Conservation (phyloP, 2,329 filamentous ascomycete species). For the Apiospora hydei region DNA sequence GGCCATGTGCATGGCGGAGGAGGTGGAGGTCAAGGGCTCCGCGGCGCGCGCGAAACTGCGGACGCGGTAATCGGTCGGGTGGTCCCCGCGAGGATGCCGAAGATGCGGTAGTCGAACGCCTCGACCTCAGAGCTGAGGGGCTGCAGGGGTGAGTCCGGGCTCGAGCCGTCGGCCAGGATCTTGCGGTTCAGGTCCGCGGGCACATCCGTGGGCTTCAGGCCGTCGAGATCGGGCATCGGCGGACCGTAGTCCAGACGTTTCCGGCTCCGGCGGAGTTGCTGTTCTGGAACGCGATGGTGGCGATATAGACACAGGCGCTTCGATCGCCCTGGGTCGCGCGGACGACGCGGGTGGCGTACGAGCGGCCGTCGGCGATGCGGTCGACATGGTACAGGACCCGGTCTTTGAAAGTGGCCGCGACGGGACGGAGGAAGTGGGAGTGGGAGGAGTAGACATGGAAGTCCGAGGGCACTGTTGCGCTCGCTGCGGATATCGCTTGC, state of each 20-base stretch:
- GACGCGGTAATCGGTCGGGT: conserved; percentile 9
- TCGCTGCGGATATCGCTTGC: conserved; percentile 21
- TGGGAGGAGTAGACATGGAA: too few relatives aligned
- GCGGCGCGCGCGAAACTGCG: conserved; percentile 9
- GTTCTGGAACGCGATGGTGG: conserved; percentile 29
- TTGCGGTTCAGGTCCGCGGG: not conserved
- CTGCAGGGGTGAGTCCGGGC: not conserved
- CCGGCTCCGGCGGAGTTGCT: not conserved
- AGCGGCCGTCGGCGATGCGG: conserved; percentile 26
- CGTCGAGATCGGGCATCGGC: not conserved
- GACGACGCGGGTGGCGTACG: conserved; percentile 30
- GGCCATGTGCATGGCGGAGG: conserved; percentile 23
- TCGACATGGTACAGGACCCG: conserved; percentile 27
- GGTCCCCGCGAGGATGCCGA: not conserved
- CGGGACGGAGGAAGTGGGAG: not conserved
- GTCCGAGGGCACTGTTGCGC: not conserved
- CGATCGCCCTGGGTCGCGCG: conserved; percentile 23
- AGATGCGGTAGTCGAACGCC: conserved; percentile 22
- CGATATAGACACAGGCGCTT: conserved; percentile 27
- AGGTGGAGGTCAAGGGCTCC: conserved; percentile 3
- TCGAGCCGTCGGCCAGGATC: not conserved
- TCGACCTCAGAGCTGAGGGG: conserved; percentile 19
- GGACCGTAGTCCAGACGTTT: not conserved
- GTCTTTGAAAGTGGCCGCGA: not conserved
- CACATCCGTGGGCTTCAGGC: conserved; percentile 6